phyloP scores from a whole-genome alignment of 805 yeast species.

The Saturnispora gosingensis region DNA sequence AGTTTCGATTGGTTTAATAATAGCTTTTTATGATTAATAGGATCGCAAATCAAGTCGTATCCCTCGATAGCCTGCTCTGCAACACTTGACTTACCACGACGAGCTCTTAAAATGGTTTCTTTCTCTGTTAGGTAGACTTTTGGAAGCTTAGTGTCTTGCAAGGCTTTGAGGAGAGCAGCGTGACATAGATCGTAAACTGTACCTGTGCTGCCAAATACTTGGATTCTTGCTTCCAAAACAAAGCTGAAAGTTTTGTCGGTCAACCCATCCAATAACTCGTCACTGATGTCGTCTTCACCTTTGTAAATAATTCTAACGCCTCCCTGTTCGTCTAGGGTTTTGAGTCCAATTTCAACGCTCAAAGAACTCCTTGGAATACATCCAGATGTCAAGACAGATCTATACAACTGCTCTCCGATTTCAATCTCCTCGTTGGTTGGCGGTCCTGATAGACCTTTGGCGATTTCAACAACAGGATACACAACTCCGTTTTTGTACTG shows the following conservation, averaged over 20 bases:
- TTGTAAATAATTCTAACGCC: slow-evolving; percentile 37
- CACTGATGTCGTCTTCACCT: slow-evolving; percentile 27
- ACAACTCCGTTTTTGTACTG: slow-evolving; percentile 32
- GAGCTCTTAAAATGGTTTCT: slow-evolving; percentile 21
- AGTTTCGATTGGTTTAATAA: slow-evolving; percentile 29
- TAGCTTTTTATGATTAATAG: slow-evolving; percentile 31
- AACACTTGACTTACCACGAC: slow-evolving; percentile 25
- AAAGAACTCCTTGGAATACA: slow-evolving; percentile 43
- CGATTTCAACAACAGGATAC: slow-evolving; percentile 68
- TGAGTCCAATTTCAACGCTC: slow-evolving; percentile 43
- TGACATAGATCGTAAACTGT: slow-evolving; percentile 74
- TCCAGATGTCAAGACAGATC: slow-evolving; percentile 48
- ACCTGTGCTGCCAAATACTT: slow-evolving; percentile 73
- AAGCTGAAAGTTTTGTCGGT: slow-evolving; percentile 41
- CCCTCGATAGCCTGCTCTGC: slow-evolving; percentile 31
- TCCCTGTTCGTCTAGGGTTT: slow-evolving; percentile 45
- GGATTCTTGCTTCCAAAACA: slow-evolving; percentile 63
- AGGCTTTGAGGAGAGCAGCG: slow-evolving; percentile 56
- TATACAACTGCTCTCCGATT: slow-evolving; percentile 55
- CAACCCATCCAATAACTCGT: slow-evolving; percentile 17
- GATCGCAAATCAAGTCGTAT: slow-evolving; percentile 50
- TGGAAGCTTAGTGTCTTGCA: slow-evolving; percentile 55
- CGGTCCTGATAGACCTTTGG: slow-evolving; percentile 67
- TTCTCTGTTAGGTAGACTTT: slow-evolving; percentile 57
- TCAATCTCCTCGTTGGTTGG: slow-evolving; percentile 84